phyloP scores from a whole-genome alignment of 441 rosid species.

The Codiaeum variegatum region DNA sequence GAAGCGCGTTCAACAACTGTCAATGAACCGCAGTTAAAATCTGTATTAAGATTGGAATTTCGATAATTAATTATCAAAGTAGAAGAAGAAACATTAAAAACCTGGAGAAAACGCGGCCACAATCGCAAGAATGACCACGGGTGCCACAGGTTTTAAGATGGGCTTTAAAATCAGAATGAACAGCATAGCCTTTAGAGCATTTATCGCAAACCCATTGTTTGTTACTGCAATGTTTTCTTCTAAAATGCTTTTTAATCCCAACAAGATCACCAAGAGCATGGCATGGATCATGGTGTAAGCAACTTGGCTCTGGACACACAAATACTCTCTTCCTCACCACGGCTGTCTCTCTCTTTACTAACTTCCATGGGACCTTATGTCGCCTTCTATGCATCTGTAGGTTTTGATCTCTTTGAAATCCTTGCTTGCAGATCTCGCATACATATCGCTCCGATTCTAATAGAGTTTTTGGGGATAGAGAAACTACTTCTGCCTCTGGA shows the following conservation, averaged over 20 bases:
- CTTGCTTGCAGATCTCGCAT: slow-evolving; percentile 99
- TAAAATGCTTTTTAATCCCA: slow-evolving; percentile 85
- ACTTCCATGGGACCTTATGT: slow-evolving; percentile 95
- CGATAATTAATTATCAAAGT: background rate
- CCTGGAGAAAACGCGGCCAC: slow-evolving; percentile 95
- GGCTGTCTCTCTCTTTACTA: slow-evolving; percentile 69
- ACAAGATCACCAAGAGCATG: slow-evolving; percentile 96
- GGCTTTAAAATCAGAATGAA: slow-evolving; percentile 94
- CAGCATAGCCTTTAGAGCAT: slow-evolving; percentile 92
- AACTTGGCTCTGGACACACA: slow-evolving; percentile 83
- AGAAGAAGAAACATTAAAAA: slow-evolving; percentile 11
- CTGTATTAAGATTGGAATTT: slow-evolving; percentile 24
- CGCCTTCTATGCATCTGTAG: slow-evolving; percentile 92
- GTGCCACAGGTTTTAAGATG: slow-evolving; percentile 98
- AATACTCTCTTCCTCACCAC: slow-evolving; percentile 77
- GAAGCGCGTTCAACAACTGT: slow-evolving; percentile 37
- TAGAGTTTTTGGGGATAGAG: slow-evolving; percentile 82
- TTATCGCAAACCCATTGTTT: slow-evolving; percentile 91
- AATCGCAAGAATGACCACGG: slow-evolving; percentile 93
- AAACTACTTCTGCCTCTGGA: slow-evolving; percentile 96
- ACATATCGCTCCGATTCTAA: slow-evolving; percentile 91
- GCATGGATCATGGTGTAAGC: slow-evolving; percentile 88
- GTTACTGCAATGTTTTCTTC: slow-evolving; percentile 85
- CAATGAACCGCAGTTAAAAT: slow-evolving; percentile 22
- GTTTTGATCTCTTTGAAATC: slow-evolving; percentile 93